Evolutionary conservation across 192 early-diverging fungal genomes (phyloP), one percentile per base, ranked within the genome.

Genomic region (Cladochytrium replicatum): DNA sequence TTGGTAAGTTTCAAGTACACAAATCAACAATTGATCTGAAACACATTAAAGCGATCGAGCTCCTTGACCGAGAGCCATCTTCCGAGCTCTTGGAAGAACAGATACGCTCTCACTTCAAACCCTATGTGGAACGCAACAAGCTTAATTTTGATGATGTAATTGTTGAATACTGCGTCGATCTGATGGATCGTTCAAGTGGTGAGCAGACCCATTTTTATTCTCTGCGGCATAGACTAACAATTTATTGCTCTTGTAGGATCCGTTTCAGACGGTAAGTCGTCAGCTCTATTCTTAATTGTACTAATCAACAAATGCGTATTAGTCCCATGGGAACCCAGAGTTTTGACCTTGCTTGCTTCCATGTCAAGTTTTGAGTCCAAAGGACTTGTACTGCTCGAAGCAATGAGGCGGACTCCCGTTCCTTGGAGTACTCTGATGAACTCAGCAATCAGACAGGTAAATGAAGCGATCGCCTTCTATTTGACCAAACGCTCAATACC

Each of bases 391-490:
- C 42, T 71, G n/a, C 51, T 85, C 24, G 83, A 82, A 28, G 47
- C 77, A 7, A 81, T 84, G 73, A 64, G 75, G 41, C 62, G 75
- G 32, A 75, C 75, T 22, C 64, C 66, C 1, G 66, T 87, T 25
- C 83, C 83, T 3, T 85, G 85, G 85, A 68, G 72, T 60, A 50
- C 9, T 39, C 78, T n/a, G 77, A 72, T 22, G 29, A 53, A 8
- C 60, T 65, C 1, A 73, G 78, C 23, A 30, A n/a, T n/a, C n/a
- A n/a, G n/a, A n/a, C 2, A 29, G 32, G 8, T 43, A 52, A 3
- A 26, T 50, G 15, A 11, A 25, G 13, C 44, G 53, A 45, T 41
- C 58, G 11, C 32, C 38, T 3, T 47, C 13, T 9, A 6, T 13
- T 22, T 9, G n/a, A 6, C 23, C 48, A 56, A 7, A 17, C 6